Conservation (phyloP, 345 rosid genomes). For the Gossypium bickii region DNA sequence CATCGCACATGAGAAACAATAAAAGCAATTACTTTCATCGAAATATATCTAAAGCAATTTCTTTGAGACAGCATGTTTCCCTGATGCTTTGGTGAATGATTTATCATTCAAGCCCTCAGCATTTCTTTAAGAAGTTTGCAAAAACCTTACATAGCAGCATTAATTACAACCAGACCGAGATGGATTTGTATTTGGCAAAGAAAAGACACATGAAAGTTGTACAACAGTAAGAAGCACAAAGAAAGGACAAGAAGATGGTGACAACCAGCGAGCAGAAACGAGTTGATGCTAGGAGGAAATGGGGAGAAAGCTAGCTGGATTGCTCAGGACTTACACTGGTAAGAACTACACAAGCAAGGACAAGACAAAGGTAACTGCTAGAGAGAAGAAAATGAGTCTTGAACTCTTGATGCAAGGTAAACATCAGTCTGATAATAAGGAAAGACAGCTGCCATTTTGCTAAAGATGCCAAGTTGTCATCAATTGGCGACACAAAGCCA, state of each 20-base stretch:
- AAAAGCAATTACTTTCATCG: neutral
- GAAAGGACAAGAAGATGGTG: neutral
- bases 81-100: too few relatives aligned
- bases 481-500: neutral
- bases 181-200: neutral
- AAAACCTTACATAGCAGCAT: neutral
- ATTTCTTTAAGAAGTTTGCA: too few relatives aligned
- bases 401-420: neutral
- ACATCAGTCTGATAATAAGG: neutral
- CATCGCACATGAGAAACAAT: neutral
- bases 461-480: neutral
- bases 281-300: neutral
- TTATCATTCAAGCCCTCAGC: too few relatives aligned
- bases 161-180: neutral
- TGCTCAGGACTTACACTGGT: neutral
- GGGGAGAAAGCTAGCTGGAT: neutral
- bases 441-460: neutral
- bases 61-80: neutral
- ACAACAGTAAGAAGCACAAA: neutral
- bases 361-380: neutral
- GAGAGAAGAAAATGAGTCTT: neutral
- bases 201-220: too few relatives aligned
- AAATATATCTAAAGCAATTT: neutral
- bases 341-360: neutral
- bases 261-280: neutral